These are phyloP conservation scores for Trematosphaeria pertusa DNA, from an alignment of 2,329 filamentous ascomycete species.

Conservation along the genomic window DNA sequence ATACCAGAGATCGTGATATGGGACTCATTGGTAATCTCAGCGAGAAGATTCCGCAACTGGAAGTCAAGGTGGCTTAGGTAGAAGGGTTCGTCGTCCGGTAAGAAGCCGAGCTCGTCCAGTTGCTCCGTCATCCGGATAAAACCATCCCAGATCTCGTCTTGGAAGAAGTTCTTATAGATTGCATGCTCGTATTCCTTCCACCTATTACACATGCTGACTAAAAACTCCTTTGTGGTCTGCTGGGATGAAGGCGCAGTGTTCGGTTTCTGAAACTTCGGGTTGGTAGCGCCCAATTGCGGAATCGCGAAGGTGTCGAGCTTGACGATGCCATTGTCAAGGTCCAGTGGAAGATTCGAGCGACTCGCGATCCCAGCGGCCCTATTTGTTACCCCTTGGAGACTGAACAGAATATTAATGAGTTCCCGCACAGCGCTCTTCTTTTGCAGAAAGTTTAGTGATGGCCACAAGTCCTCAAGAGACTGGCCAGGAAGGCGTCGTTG, in stretches of 20 bases:
- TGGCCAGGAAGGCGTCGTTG: not conserved
- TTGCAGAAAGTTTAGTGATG: not conserved
- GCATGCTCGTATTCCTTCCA: too few relatives aligned
- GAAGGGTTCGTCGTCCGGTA: not conserved
- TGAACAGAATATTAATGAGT: not conserved
- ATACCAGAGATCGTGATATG: conserved; percentile 16
- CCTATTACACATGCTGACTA: too few relatives aligned
- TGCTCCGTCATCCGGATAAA: not conserved
- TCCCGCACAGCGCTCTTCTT: not conserved
- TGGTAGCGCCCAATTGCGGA: too few relatives aligned
- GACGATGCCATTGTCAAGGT: not conserved
- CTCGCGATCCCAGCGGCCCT: not conserved
- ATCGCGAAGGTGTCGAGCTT: too few relatives aligned
- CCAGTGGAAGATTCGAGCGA: not conserved
- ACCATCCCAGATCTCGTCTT: not conserved
- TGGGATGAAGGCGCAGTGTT: too few relatives aligned
- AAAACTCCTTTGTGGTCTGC: too few relatives aligned
- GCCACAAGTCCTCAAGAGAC: not conserved
- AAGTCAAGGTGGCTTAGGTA: conserved; percentile 6
- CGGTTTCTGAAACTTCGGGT: too few relatives aligned
- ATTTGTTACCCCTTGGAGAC: not conserved
- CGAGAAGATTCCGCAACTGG: conserved; percentile 18
- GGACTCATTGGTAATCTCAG: conserved; percentile 4
- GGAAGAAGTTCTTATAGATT: not conserved
- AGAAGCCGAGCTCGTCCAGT: conserved; percentile 4